Conservation (phyloP, 148 eudicot genomes). For the Camellia japonica region DNA sequence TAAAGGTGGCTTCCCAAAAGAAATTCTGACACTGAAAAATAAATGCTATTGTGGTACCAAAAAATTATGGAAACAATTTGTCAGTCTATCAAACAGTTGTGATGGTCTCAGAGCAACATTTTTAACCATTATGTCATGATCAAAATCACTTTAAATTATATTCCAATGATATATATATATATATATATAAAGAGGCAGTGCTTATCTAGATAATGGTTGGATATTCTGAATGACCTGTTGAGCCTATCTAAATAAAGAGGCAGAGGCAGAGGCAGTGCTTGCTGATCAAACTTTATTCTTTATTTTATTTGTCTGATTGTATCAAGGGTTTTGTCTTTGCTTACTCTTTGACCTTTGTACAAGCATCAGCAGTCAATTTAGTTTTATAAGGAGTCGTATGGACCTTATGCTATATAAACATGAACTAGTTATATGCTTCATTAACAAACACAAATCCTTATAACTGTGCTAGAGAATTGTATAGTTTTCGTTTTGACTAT, state of each 20-base stretch:
- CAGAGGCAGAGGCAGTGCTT: neutral
- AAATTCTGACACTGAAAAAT: no score
- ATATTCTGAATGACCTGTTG: neutral
- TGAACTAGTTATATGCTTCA: neutral
- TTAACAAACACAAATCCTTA: neutral
- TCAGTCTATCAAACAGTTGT: neutral
- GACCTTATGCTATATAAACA: conserved; percentile 7
- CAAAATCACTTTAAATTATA: neutral
- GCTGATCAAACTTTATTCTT: neutral
- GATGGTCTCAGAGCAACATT: neutral
- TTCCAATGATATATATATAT: no score
- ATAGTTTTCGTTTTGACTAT: neutral
- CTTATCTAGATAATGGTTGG: neutral
- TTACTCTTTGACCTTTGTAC: neutral
- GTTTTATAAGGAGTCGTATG: neutral
- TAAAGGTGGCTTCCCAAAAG: neutral
- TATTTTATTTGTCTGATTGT: neutral
- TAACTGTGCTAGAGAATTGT: neutral
- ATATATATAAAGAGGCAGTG: no score
- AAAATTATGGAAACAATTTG: neutral
- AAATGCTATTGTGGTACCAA: neutral
- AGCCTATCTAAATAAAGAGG: no score
- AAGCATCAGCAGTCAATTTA: conserved; percentile 4
- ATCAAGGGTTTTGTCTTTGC: neutral
- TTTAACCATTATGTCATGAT: neutral